Percentiles rank a stretch among this genome's conserved stretches.
phyloP scores from a whole-genome alignment of 306 rosid genomes.

The Quercus aquifolioides region DNA sequence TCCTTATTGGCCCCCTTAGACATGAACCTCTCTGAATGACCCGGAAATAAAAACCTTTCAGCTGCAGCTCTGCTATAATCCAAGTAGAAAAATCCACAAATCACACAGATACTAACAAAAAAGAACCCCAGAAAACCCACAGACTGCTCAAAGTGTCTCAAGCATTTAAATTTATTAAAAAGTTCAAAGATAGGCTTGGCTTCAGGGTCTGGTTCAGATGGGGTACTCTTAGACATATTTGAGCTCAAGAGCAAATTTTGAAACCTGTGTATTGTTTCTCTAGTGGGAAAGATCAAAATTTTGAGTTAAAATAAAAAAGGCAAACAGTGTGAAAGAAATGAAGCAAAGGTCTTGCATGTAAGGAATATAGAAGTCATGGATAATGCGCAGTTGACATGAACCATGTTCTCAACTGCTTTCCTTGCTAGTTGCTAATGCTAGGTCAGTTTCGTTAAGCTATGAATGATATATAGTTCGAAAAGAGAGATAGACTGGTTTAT shows the following conservation, averaged over 20 bases:
- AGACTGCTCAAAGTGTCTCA: conserved; percentile 57
- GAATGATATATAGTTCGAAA: conserved; percentile 11
- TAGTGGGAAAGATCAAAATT: conserved; percentile 1
- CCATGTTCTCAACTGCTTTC: conserved; percentile 17
- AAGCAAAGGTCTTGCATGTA: conserved; percentile 15
- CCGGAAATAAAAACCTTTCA: conserved; percentile 35
- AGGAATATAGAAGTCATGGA: conserved; percentile 27
- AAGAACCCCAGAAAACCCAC: conserved; percentile 68
- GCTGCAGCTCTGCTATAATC: conserved; percentile 40
- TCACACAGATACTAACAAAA: conserved; percentile 36
- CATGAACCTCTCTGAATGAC: conserved; percentile 36
- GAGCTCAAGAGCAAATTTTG: background rate
- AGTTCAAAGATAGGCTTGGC: conserved; percentile 45
- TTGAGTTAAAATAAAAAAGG: background rate
- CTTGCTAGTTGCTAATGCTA: conserved; percentile 35
- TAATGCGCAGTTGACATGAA: background rate
- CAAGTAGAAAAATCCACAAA: conserved; percentile 54
- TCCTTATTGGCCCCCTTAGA: conserved; percentile 23
- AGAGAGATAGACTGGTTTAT: background rate
- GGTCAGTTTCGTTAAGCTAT: conserved; percentile 45
- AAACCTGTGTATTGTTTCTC: conserved; percentile 18
- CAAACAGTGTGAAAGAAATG: conserved; percentile 15
- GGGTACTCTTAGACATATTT: conserved; percentile 41
- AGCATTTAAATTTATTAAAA: conserved; percentile 48
- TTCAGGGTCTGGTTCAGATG: conserved; percentile 34